Evolutionary conservation across 495 filamentous ascomycete species (phyloP).

Genomic region (Mytilinidion resinicola): DNA sequence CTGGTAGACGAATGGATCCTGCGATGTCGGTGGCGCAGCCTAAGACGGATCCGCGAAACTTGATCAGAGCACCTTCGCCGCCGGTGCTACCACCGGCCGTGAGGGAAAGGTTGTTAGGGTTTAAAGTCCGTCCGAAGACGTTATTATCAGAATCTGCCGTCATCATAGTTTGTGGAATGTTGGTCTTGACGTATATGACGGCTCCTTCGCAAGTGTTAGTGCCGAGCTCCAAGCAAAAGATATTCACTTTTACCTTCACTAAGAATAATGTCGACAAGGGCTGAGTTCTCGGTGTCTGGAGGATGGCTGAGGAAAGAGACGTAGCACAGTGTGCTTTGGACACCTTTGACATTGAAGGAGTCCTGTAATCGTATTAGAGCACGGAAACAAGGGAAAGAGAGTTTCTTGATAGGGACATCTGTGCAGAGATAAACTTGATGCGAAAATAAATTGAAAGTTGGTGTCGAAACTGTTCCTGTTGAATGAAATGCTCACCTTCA

Average conservation of each 20-base stretch:
- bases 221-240: too few relatives aligned
- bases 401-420: too few relatives aligned
- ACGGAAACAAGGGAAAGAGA: too few relatives aligned
- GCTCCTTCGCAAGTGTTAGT: too few relatives aligned
- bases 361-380: slow-evolving; percentile 47
- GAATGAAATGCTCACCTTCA: slow-evolving; percentile 15
- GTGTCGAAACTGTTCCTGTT: slow-evolving; percentile 8
- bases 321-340: slow-evolving; percentile 56
- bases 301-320: slow-evolving; percentile 45
- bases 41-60: slow-evolving; percentile 20
- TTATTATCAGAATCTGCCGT: slow-evolving; percentile 30
- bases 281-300: slow-evolving; percentile 43
- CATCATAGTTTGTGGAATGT: slow-evolving; percentile 43
- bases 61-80: slow-evolving; percentile 26
- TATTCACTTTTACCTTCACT: too few relatives aligned
- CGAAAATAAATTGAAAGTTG: background rate
- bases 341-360: slow-evolving; percentile 54
- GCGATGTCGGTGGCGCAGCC: slow-evolving; percentile 28
- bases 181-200: slow-evolving; percentile 62
- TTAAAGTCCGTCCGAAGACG: slow-evolving; percentile 28
- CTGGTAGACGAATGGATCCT: slow-evolving; percentile 32
- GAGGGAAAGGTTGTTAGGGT: slow-evolving; percentile 22
- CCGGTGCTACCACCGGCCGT: slow-evolving; percentile 28
- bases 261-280: slow-evolving; percentile 45
- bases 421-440: too few relatives aligned